phyloP scores from a whole-genome alignment of 1,139 yeast species.

The Blastobotrys persicus region DNA sequence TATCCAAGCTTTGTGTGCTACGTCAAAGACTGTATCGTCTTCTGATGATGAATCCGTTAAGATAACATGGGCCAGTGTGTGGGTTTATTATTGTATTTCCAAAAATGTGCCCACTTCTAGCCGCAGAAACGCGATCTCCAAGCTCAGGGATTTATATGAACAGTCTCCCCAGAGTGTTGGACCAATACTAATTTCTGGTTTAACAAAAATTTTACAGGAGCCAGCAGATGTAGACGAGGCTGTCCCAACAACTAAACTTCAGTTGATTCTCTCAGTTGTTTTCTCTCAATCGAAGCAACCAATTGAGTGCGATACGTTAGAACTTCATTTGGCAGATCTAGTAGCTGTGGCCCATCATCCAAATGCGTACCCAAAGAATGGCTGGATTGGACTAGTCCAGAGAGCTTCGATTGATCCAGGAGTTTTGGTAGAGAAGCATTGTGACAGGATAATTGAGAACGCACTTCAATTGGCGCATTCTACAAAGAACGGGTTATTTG shows the following conservation, averaged over 20 bases:
- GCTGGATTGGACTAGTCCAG: constrained; percentile 81
- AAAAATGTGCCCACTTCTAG: constrained; percentile 18
- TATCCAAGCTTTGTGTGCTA: constrained; percentile 25
- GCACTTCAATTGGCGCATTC: constrained; percentile 33
- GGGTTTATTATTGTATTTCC: constrained; percentile 31
- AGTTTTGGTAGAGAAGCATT: constrained; percentile 45
- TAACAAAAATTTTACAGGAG: constrained; percentile 15
- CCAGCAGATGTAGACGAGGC: constrained; percentile 26
- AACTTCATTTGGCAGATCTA: constrained; percentile 44
- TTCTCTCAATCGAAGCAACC: constrained; percentile 14
- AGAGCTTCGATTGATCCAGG: constrained; percentile 66
- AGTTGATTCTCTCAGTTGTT: constrained; percentile 44
- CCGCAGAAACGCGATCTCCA: constrained; percentile 14
- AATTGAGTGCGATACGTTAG: constrained; percentile 16
- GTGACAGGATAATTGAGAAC: constrained; percentile 41
- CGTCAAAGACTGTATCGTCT: constrained; percentile 26
- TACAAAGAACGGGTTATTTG: constrained; percentile 18
- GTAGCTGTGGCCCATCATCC: constrained; percentile 58
- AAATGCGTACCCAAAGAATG: constrained; percentile 44
- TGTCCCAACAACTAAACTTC: constrained; percentile 4
- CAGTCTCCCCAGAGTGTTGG: constrained; percentile 17
- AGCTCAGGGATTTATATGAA: constrained; percentile 19
- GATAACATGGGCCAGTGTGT: constrained; percentile 19
- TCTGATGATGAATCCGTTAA: constrained; percentile 31
- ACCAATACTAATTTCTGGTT: constrained; percentile 11